These are phyloP conservation scores for Aphanomyces invadans DNA, from an alignment of 352 stramenopile species.

Conservation along the genomic window DNA sequence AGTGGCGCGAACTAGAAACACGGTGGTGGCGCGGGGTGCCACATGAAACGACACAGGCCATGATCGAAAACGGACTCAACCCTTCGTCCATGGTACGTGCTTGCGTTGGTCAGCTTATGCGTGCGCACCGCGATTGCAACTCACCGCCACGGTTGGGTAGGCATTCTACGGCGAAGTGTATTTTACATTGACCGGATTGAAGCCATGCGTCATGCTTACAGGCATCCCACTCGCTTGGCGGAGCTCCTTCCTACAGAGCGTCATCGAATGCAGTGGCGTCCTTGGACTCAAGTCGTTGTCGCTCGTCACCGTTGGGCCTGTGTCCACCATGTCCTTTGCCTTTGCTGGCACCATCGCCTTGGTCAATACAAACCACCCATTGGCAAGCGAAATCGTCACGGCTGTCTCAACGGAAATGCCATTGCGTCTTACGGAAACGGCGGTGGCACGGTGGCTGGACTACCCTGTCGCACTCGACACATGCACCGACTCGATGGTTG, in stretches of 20 bases:
- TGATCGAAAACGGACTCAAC: neutral
- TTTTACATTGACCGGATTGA: constrained; percentile 52
- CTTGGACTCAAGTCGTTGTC: constrained; percentile 24
- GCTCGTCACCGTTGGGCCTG: constrained; percentile 27
- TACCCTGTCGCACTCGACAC: constrained; percentile 61
- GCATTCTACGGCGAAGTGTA: constrained; percentile 66
- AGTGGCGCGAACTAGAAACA: neutral
- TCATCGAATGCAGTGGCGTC: constrained; percentile 37
- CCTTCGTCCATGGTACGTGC: constrained; percentile 15
- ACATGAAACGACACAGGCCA: neutral
- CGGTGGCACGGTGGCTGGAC: constrained; percentile 42
- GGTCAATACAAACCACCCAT: neutral
- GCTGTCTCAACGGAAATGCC: neutral
- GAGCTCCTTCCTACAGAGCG: constrained; percentile 34
- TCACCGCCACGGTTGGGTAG: constrained; percentile 13
- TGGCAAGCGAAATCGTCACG: neutral
- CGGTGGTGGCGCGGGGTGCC: neutral
- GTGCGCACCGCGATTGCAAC: neutral
- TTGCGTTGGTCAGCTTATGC: too few species aligned
- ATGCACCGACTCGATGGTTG: constrained; percentile 48
- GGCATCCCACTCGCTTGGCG: constrained; percentile 48
- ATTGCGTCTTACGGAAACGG: constrained; percentile 30
- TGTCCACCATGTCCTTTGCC: constrained; percentile 35
- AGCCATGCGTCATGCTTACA: constrained; percentile 56
- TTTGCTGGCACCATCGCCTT: constrained; percentile 20